phyloP scores from a whole-genome alignment of 805 yeast genomes.

The Kuraishia floccosa region DNA sequence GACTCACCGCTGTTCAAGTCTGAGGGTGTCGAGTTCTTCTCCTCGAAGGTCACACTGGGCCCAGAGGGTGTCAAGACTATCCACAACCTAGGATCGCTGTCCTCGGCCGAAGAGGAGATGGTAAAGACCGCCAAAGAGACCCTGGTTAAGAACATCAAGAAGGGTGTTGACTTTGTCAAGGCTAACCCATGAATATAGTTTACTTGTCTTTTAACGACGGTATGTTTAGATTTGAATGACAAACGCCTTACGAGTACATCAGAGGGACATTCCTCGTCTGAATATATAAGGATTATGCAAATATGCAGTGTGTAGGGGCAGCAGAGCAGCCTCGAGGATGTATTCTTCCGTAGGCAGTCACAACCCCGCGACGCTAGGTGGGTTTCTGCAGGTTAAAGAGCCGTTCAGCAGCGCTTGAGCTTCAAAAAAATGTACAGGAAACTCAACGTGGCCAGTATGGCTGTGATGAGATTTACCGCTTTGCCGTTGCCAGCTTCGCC shows the following conservation, averaged over 20 bases:
- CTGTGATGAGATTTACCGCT: neutral
- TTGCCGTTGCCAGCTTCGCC: neutral
- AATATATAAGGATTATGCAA: no score
- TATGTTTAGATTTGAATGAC: no score
- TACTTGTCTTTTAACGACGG: no score
- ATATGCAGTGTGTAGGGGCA: no score
- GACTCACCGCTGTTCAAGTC: constrained; percentile 73
- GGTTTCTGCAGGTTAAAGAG: no score
- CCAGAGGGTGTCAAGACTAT: constrained; percentile 78
- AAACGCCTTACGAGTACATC: no score
- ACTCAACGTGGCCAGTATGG: neutral
- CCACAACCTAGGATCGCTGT: constrained; percentile 66
- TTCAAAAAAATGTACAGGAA: neutral
- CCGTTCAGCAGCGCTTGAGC: no score
- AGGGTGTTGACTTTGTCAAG: constrained; percentile 84
- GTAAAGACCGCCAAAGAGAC: constrained; percentile 80
- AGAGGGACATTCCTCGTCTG: no score
- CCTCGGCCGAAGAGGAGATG: constrained; percentile 75
- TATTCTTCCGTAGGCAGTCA: no score
- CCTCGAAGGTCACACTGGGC: constrained; percentile 90
- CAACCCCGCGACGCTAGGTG: no score
- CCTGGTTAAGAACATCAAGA: constrained; percentile 79
- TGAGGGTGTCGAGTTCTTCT: constrained; percentile 95
- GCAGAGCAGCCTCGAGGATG: no score
- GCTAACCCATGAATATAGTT: constrained; percentile 54